These are phyloP conservation scores for Neocallimastix lanati DNA, from an alignment of 192 early-diverging fungal species.

Conservation along the genomic window DNA sequence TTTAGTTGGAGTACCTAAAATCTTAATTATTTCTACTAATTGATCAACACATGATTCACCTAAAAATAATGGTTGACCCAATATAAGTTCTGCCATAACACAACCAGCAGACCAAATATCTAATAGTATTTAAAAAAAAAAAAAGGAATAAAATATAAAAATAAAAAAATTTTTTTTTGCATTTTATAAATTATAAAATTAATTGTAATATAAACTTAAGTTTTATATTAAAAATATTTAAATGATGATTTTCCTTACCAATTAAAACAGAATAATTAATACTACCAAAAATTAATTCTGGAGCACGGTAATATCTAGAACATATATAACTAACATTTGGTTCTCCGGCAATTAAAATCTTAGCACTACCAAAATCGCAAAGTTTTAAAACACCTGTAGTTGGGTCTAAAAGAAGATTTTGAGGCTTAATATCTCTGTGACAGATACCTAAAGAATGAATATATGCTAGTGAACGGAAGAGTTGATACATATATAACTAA, in stretches of 20 bases:
- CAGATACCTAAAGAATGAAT: conserved; percentile 90
- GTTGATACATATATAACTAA: conserved; percentile 94
- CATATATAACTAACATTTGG: conserved; percentile 98
- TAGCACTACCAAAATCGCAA: conserved; percentile 95
- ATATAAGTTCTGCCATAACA: conserved; percentile 90
- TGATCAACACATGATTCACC: conserved; percentile 96
- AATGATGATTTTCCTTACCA: conserved; percentile 20
- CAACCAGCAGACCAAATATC: conserved; percentile 94
- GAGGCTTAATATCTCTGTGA: conserved; percentile 98
- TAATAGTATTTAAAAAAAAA: too few relatives aligned
- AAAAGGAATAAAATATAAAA: too few relatives aligned
- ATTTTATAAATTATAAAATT: too few relatives aligned
- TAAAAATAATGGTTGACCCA: conserved; percentile 82
- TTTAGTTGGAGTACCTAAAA: conserved; percentile 83
- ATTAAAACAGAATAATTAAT: conserved; percentile 74
- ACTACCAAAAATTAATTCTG: conserved; percentile 90
- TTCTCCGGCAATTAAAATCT: conserved; percentile 82
- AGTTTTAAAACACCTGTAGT: conserved; percentile 81
- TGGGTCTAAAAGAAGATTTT: conserved; percentile 88
- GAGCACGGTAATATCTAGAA: conserved; percentile 92
- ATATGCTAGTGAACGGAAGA: conserved; percentile 90
- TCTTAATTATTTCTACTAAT: conserved; percentile 98
- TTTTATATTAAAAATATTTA: too few relatives aligned
- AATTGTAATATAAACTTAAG: too few relatives aligned
- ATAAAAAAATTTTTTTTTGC: too few relatives aligned